Conservation (phyloP, 2,329 filamentous ascomycete genomes). For the Pseudocercospora vitis region DNA sequence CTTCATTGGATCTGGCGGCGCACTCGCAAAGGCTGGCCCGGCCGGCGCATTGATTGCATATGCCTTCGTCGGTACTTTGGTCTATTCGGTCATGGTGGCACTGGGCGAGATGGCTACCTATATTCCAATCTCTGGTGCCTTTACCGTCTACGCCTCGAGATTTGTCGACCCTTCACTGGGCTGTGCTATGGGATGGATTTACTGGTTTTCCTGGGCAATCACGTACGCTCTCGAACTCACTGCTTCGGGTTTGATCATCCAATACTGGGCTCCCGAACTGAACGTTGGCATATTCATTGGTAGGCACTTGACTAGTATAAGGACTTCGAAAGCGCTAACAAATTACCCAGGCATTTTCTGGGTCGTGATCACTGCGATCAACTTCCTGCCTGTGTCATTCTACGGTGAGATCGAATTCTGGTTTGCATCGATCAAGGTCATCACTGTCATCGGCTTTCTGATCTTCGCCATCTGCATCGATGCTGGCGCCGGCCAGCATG, state of each 20-base stretch:
- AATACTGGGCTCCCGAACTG: constrained; percentile 43
- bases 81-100: constrained; percentile 51
- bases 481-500: constrained; percentile 47
- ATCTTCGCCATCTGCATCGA: constrained; percentile 45
- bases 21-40: constrained; percentile 43
- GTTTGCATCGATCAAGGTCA: constrained; percentile 54
- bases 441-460: constrained; percentile 51
- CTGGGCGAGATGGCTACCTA: constrained; percentile 61
- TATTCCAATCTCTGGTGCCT: constrained; percentile 58
- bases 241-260: constrained; percentile 41
- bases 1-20: constrained; percentile 45
- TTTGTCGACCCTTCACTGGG: constrained; percentile 49
- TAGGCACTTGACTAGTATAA: too few species aligned
- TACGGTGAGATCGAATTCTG: constrained; percentile 58
- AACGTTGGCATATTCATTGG: constrained; percentile 44
- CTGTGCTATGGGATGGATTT: constrained; percentile 52
- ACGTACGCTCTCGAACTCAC: constrained; percentile 43
- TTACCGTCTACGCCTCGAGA: constrained; percentile 51
- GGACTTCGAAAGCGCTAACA: too few species aligned
- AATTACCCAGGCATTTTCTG: constrained; percentile 39
- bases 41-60: constrained; percentile 48
- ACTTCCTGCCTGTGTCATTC: constrained; percentile 52
- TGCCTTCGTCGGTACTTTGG: constrained; percentile 47
- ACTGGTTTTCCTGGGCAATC: constrained; percentile 47
- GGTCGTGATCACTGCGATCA: constrained; percentile 46